Evolutionary conservation across 345 rosid genomes (phyloP), one percentile per base, ranked within the genome.

Genomic region (Cardamine occulta): DNA sequence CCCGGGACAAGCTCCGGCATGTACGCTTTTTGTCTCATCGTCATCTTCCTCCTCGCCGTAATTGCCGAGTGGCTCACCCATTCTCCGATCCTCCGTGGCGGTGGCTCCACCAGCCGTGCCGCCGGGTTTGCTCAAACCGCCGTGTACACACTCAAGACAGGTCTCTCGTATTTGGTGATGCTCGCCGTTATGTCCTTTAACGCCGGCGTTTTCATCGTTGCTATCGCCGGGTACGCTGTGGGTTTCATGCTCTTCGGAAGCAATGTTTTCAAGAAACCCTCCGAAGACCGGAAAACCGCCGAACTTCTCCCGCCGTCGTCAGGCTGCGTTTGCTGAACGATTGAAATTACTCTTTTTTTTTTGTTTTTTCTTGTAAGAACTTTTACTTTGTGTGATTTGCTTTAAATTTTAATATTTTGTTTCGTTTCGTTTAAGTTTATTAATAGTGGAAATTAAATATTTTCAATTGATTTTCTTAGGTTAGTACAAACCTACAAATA

Each of bases 111-210:
- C 56, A 72, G 72, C 52, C 68, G 84, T 0, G 58, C 72, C 3
- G 84, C 88, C 1, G 90, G 93, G 12, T 4, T 89, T 10, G 48
- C 77, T 35, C 91, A 82, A 81, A 84, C 90, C 6, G 29, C 71
- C 14, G 19, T 89, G 80, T 86, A 88, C 40, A 74, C 83, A 0
- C 3, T 90, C 8, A 83, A 87, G 70, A 80, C 85, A 47, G 88
- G 95, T 2, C 74, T 93, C 11, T 82, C 84, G 14, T 89, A 86
- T 77, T 15, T 86, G 74, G 89, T 88, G 13, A 93, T 93, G 98
- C 77, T 93, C 24, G 91, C 98, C 1, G 72, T 90, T 53, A 93
- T 93, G 98, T 90, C 98, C 7, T 90, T 93, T 62, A 93, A 93
- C 42, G 93, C 74, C 1, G 97, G 98, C 7, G 88, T 90, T 60